These are phyloP conservation scores for Mortierella sp. DNA, from an alignment of 371 early-diverging fungal genomes.

Conservation along the genomic window DNA sequence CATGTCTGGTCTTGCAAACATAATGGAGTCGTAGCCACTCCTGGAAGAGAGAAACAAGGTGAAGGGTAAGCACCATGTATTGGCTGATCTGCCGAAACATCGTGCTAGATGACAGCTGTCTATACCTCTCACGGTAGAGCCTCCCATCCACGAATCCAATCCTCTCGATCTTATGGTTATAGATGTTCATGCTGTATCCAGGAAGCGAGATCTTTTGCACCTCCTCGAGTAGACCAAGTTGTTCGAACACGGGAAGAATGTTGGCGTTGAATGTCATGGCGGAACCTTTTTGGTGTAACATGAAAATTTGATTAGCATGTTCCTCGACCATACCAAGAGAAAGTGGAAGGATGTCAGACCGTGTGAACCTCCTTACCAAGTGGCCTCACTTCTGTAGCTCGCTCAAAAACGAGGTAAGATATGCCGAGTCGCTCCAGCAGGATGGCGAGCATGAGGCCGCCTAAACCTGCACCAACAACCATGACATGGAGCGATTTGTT, in stretches of 20 bases:
- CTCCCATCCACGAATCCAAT: constrained; percentile 3
- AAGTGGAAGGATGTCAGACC: too few relatives aligned
- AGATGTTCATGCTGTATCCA: constrained; percentile 14
- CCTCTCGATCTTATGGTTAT: constrained; percentile 4
- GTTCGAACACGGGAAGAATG: constrained; percentile 37
- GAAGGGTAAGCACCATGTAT: too few relatives aligned
- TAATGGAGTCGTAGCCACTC: constrained; percentile 27
- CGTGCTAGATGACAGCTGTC: background rate
- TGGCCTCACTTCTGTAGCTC: constrained; percentile 7
- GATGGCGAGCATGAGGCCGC: constrained; percentile 28
- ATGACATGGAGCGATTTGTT: constrained; percentile 5
- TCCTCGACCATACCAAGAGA: too few relatives aligned
- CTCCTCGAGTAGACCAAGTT: constrained; percentile 26
- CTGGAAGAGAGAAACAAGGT: constrained; percentile 2
- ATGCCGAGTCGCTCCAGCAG: constrained; percentile 16
- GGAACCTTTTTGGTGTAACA: constrained; percentile 7
- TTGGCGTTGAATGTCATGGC: constrained; percentile 32
- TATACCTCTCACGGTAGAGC: constrained; percentile 7
- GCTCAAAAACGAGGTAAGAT: constrained; percentile 6
- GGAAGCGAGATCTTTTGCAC: constrained; percentile 19
- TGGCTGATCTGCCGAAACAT: too few relatives aligned
- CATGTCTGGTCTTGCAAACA: constrained; percentile 33
- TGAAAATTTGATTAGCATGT: background rate
- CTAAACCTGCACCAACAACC: constrained; percentile 31
- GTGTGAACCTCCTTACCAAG: constrained; percentile 17